Evolutionary conservation across 2,329 filamentous ascomycete genomes (phyloP), one percentile per base, ranked within the genome.

Genomic region (Penicillium digitatum): DNA sequence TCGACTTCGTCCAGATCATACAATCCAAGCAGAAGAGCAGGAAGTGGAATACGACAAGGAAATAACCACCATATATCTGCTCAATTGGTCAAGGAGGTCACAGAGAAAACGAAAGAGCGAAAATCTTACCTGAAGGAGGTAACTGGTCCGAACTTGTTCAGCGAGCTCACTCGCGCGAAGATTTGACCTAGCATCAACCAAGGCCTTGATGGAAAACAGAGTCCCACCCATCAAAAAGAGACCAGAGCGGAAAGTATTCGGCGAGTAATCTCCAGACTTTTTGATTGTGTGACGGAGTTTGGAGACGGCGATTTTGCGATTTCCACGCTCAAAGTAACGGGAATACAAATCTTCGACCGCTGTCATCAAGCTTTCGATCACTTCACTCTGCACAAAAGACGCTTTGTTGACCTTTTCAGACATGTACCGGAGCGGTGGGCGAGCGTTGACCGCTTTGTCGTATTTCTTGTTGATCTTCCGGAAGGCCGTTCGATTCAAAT

Each of bases 391-490:
- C 38, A 96, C 93, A 66, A 99, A 99, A 81, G 89, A 90, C 1
- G 92, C 83, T 60, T 87, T 87, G 76, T 90, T 93, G 64, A 99
- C 91, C 69, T 93, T 93, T 64, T 96, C 92, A 31, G 87, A 87
- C 83, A 96, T 89, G 72, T 93, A 97, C 27, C 87, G 83, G 68
- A 88, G 82, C 0, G 87, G 82, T 0, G 90, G 90, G 11, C 87
- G 83, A 38, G 90, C 87, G 64, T 91, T 84, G 54, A 91, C 85
- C 2, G 88, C 85, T 76, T 97, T 99, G 79, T 97, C 92, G 70
- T 95, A 97, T 74, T 99, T 99, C 73, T 99, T 99, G 75, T 95
- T 96, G 69, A 99, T 90, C 73, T 99, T 99, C 31, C 92, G 87
- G 68, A 97, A 97, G 0, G 91, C 94, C 0, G 90, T 96, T 46